Evolutionary conservation across 306 rosid genomes (phyloP), one percentile per base, ranked within the genome.

Genomic region (Oxytropis ochrocephala): DNA sequence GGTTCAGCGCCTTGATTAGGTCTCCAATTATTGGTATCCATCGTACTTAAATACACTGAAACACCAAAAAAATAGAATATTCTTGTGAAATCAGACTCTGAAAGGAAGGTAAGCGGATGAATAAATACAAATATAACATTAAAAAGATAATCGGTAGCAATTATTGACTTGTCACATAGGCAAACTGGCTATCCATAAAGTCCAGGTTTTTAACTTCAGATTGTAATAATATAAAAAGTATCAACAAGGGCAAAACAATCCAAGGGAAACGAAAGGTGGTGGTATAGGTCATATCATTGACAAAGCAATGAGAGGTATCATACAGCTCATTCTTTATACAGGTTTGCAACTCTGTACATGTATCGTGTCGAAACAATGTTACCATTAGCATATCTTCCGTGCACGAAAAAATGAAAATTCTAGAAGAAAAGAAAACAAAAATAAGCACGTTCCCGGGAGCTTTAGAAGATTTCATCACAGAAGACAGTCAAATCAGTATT

Each of bases 21-120:
- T 63, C 82, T 76, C 87, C 87, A 79, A 68, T 79, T 83, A 68
- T 79, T 75, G 58, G 29, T 72, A 67, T 75, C 82, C 84, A 82
- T 82, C 47, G 21, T 65, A 48, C 56, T 49, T 11, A 24, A 56
- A 78, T 43, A 0, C 35, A 62, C 74, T 72, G 63, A 75, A 72
- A 60, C 27, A 41, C 18, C 32, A 42, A 9, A 33, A 8, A 56
- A 46, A 6, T 5, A 12, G 33, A 64, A 58, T 18, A 19, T 49
- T 63, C 10, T 29, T 64, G 55, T 63, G 48, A 60, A 69, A 76
- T 69, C 70, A 39, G 44, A 32, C 41, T 73, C 60, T 14, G 10
- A 58, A 19, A 69, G 30, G 51, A 74, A 59, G 14, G 38, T 16
- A 33, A 60, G 64, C 47, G 14, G 24, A 42, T 27, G 16, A 59